Evolutionary conservation across 768 basidiomycete species (phyloP).

Genomic region (Leccinum pellstonianum): DNA sequence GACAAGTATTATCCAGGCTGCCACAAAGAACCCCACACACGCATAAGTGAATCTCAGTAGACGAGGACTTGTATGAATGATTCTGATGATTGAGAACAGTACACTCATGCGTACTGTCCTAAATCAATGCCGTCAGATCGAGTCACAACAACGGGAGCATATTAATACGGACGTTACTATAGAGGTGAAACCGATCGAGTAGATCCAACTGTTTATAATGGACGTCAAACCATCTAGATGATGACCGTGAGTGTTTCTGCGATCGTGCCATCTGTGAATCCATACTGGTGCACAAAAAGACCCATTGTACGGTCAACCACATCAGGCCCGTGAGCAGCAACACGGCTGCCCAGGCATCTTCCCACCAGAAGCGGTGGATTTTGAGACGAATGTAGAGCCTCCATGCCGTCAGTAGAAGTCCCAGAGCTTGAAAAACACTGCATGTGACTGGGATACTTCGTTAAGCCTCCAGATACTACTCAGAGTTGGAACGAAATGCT

Average conservation of each 20-base stretch:
- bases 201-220: slow-evolving; percentile 10
- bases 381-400: slow-evolving; percentile 19
- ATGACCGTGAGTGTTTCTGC: neutral
- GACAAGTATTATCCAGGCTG: slow-evolving; percentile 8
- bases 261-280: neutral
- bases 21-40: slow-evolving; percentile 7
- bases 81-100: slow-evolving; percentile 21
- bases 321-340: slow-evolving; percentile 11
- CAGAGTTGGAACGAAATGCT: neutral
- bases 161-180: slow-evolving; percentile 8
- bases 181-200: slow-evolving; percentile 9
- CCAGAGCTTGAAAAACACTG: slow-evolving; percentile 13
- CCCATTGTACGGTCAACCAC: slow-evolving; percentile 16
- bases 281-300: slow-evolving; percentile 8
- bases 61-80: slow-evolving; percentile 2
- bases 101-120: slow-evolving; percentile 22
- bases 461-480: neutral
- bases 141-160: neutral
- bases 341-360: slow-evolving; percentile 18
- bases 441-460: slow-evolving; percentile 6
- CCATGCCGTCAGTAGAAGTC: slow-evolving; percentile 18
- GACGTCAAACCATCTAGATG: slow-evolving; percentile 9
- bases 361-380: slow-evolving; percentile 21
- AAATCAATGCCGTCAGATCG: neutral
- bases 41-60: slow-evolving; percentile 13